Percentiles rank a stretch among this genome's conserved stretches.
Conservation (phyloP, 305 asterid species). For the Solanum hybrid region DNA sequence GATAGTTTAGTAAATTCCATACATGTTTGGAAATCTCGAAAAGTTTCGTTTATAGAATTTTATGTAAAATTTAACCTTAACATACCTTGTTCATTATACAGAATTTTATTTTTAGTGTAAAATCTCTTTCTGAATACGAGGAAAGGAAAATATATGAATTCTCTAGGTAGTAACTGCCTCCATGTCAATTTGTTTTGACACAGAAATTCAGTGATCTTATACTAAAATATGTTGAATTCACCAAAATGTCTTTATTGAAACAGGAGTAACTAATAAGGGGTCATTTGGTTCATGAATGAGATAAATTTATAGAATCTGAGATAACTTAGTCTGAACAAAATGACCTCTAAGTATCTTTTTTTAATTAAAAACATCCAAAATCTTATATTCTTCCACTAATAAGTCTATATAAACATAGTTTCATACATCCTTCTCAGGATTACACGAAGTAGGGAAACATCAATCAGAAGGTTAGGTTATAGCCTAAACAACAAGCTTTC, state of each 20-base stretch:
- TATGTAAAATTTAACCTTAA: background rate
- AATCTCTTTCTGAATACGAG: background rate
- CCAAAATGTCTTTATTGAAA: background rate
- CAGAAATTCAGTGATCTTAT: background rate
- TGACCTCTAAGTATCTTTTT: background rate
- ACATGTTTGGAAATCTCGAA: background rate
- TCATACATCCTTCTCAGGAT: background rate
- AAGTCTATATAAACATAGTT: background rate
- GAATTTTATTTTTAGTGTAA: background rate
- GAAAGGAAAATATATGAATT: background rate
- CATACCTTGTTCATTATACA: background rate
- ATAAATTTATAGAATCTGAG: background rate
- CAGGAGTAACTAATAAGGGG: background rate
- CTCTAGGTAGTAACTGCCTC: background rate
- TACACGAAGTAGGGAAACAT: background rate
- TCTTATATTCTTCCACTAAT: background rate
- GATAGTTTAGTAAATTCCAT: slow-evolving; percentile 1
- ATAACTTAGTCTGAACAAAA: background rate
- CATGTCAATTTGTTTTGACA: too few relatives aligned
- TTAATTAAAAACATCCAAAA: background rate
- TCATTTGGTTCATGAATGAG: background rate
- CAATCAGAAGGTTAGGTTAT: background rate
- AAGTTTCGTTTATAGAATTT: background rate
- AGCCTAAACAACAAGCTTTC: background rate
- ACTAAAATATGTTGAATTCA: background rate